Conservation (phyloP, 139 green algal species). For the Chlamydomonas sphaeroides region DNA sequence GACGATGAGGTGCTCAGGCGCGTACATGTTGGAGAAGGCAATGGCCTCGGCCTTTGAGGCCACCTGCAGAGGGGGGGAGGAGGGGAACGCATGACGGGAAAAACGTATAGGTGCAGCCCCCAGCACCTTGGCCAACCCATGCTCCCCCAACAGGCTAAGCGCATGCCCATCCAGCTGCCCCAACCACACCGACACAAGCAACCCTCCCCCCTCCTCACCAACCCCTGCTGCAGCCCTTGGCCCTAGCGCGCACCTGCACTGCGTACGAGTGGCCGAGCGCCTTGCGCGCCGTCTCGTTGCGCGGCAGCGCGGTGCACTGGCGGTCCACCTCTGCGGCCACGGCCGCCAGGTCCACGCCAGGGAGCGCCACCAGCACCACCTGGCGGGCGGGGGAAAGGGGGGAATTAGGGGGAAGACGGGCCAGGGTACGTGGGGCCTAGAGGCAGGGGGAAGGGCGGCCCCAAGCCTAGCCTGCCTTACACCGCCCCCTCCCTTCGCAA, state of each 20-base stretch:
- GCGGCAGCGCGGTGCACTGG: constrained; percentile 88
- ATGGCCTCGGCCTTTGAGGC: constrained; percentile 75
- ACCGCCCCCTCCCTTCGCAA: too few relatives aligned
- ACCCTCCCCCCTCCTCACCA: too few relatives aligned
- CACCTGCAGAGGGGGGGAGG: constrained; percentile 41
- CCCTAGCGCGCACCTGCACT: constrained; percentile 64
- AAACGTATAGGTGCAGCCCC: too few relatives aligned
- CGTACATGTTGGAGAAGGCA: constrained; percentile 94
- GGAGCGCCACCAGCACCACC: constrained; percentile 94
- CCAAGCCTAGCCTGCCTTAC: neutral
- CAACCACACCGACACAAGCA: too few relatives aligned
- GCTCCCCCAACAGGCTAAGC: too few relatives aligned
- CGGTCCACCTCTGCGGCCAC: constrained; percentile 82
- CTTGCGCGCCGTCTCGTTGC: constrained; percentile 83
- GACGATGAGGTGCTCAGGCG: constrained; percentile 98
- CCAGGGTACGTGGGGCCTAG: too few relatives aligned
- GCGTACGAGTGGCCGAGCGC: constrained; percentile 91
- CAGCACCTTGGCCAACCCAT: too few relatives aligned
- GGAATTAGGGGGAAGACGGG: too few relatives aligned
- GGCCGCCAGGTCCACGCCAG: constrained; percentile 84
- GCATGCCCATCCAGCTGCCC: too few relatives aligned
- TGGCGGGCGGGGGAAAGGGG: constrained; percentile 49
- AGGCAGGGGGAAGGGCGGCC: neutral
- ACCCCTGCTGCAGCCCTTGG: neutral
- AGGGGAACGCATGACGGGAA: too few relatives aligned